These are phyloP conservation scores for Ophiostoma perfectum DNA, from an alignment of 2,329 filamentous ascomycete genomes.

Conservation along the genomic window DNA sequence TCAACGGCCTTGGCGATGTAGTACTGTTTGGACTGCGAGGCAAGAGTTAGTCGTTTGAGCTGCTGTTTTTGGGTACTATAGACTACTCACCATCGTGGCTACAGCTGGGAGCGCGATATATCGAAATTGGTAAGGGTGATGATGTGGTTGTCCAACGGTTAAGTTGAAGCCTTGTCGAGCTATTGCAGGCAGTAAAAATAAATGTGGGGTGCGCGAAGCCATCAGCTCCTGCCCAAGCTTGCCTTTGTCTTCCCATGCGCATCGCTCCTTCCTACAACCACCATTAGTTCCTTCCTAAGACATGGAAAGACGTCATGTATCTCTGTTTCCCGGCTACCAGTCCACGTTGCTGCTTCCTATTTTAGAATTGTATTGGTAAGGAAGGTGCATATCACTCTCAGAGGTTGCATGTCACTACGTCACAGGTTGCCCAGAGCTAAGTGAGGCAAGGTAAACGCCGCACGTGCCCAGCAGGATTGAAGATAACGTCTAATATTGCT, in stretches of 20 bases:
- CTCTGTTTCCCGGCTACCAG: not conserved
- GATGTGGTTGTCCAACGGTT: constrained; percentile 19
- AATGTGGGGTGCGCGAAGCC: constrained; percentile 21
- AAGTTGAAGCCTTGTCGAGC: constrained; percentile 15
- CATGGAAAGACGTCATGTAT: not conserved
- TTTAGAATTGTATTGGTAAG: not conserved
- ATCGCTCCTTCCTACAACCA: not conserved
- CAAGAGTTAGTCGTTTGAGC: constrained; percentile 1
- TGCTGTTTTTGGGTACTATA: not conserved
- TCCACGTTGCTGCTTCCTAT: not conserved
- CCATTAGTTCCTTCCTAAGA: not conserved
- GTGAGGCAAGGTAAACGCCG: not conserved
- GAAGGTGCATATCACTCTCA: not conserved
- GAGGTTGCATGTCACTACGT: constrained; percentile 6
- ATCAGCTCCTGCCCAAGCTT: constrained; percentile 19
- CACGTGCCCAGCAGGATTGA: constrained; percentile 3
- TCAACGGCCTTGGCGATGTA: constrained; percentile 87
- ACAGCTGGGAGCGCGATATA: not conserved
- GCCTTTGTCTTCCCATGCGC: not conserved
- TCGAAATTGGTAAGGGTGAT: not conserved
- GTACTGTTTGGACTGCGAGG: constrained; percentile 87
- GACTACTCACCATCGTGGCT: not conserved
- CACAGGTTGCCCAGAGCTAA: not conserved
- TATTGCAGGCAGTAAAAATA: constrained; percentile 15
- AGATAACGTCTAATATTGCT: not conserved